phyloP scores from a whole-genome alignment of 768 basidiomycete species.

The Cyathus striatus region DNA sequence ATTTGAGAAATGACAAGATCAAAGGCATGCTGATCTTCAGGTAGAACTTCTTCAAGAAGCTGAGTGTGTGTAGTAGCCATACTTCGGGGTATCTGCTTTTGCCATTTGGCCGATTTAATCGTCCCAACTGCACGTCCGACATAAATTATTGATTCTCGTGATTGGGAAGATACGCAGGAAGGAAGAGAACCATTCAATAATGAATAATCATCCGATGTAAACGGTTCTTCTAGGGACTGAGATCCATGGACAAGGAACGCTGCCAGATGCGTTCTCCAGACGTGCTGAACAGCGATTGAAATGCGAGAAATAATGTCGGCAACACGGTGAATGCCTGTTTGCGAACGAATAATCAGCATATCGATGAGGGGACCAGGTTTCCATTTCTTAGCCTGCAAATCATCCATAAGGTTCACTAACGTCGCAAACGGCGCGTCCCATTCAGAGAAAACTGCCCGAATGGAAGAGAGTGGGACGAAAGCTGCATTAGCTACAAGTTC shows the following conservation, averaged over 20 bases:
- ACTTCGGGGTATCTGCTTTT: constrained; percentile 67
- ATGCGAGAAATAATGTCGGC: constrained; percentile 66
- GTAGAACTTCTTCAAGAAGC: constrained; percentile 61
- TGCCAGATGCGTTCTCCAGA: constrained; percentile 82
- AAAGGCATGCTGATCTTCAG: constrained; percentile 73
- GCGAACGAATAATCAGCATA: constrained; percentile 63
- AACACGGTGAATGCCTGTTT: constrained; percentile 76
- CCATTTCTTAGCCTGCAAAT: constrained; percentile 57
- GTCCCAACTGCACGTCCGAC: constrained; percentile 85
- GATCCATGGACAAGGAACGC: constrained; percentile 80
- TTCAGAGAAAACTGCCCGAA: constrained; percentile 78
- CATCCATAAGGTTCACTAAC: constrained; percentile 58
- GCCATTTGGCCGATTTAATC: constrained; percentile 74
- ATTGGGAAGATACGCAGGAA: constrained; percentile 64
- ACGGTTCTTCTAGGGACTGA: constrained; percentile 58
- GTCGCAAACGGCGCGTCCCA: constrained; percentile 87
- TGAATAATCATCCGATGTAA: constrained; percentile 54
- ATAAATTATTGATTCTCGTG: constrained; percentile 80
- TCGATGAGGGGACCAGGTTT: constrained; percentile 79
- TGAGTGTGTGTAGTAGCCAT: constrained; percentile 62
- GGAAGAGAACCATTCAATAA: constrained; percentile 69
- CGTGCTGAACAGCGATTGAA: constrained; percentile 70
- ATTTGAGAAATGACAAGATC: constrained; percentile 72
- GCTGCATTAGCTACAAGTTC: constrained; percentile 73
- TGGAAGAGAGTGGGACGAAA: constrained; percentile 80